These are phyloP conservation scores for Cercophora samala DNA, from an alignment of 495 filamentous ascomycete genomes.

Conservation along the genomic window DNA sequence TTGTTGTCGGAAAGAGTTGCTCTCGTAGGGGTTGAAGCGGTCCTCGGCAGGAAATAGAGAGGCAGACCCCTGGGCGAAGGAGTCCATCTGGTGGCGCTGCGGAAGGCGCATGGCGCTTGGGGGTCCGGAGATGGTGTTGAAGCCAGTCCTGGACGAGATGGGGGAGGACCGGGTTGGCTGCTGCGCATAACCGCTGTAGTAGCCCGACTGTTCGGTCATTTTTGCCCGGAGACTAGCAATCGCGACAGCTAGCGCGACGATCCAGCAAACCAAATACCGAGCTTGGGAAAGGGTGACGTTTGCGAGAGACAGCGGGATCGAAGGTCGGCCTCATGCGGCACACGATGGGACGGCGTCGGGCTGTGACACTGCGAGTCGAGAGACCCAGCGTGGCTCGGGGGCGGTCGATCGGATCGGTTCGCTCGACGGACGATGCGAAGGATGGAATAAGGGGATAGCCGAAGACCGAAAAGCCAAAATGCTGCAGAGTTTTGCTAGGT, in stretches of 20 bases:
- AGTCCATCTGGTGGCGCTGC: slow-evolving; percentile 48
- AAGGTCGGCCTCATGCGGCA: not conserved
- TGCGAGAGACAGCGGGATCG: not conserved
- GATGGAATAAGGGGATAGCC: not conserved
- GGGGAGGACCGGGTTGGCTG: slow-evolving; percentile 42
- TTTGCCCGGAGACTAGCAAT: slow-evolving; percentile 17
- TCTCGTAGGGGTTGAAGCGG: slow-evolving; percentile 48
- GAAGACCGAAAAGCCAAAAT: not conserved
- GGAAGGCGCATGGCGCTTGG: slow-evolving; percentile 62
- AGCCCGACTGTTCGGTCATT: slow-evolving; percentile 37
- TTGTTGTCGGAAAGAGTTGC: slow-evolving; percentile 54
- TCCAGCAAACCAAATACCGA: slow-evolving; percentile 22
- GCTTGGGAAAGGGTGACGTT: not conserved
- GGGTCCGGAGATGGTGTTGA: slow-evolving; percentile 58
- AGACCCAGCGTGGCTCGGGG: not conserved
- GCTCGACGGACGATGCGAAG: not conserved
- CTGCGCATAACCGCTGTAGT: slow-evolving; percentile 31
- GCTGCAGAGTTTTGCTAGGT: not conserved
- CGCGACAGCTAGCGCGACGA: slow-evolving; percentile 22
- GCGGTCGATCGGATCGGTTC: not conserved
- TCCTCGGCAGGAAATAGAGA: slow-evolving; percentile 45
- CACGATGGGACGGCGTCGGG: not conserved
- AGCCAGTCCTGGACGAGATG: slow-evolving; percentile 43
- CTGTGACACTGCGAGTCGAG: not conserved
- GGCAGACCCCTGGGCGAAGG: slow-evolving; percentile 35